Evolutionary conservation across 352 stramenopile species (phyloP).

Genomic region (Globisporangium echinulatum): DNA sequence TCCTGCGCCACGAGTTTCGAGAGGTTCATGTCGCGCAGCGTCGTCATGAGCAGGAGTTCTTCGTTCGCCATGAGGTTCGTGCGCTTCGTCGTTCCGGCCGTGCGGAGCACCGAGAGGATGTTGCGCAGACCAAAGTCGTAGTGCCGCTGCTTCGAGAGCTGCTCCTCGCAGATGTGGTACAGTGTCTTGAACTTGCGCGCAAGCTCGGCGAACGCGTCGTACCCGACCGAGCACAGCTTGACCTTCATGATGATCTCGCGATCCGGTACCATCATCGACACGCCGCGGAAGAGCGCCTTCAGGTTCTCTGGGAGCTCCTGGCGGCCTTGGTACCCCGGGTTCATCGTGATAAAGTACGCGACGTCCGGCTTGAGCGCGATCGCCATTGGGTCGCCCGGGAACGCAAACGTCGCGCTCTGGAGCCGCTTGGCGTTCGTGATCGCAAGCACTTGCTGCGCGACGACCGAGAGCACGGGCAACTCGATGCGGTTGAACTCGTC

Average conservation of each 20-base stretch:
- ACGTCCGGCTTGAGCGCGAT: slow-evolving; percentile 57
- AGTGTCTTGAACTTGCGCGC: slow-evolving; percentile 94
- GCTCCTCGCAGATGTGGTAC: slow-evolving; percentile 93
- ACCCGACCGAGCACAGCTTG: slow-evolving; percentile 93
- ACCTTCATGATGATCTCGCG: slow-evolving; percentile 95
- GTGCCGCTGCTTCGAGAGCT: slow-evolving; percentile 90
- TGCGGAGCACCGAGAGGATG: slow-evolving; percentile 94
- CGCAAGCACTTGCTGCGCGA: slow-evolving; percentile 89
- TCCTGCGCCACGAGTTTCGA: slow-evolving; percentile 91
- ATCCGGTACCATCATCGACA: slow-evolving; percentile 96
- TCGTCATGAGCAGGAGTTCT: slow-evolving; percentile 93
- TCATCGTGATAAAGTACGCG: slow-evolving; percentile 93
- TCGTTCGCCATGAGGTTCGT: slow-evolving; percentile 91
- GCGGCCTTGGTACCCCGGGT: slow-evolving; percentile 89
- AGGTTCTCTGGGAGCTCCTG: slow-evolving; percentile 91
- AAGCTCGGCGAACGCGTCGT: slow-evolving; percentile 88
- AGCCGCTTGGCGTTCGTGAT: slow-evolving; percentile 72
- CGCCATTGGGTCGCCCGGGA: slow-evolving; percentile 52
- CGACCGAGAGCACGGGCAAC: slow-evolving; percentile 89
- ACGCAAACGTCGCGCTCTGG: slow-evolving; percentile 42
- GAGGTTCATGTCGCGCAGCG: slow-evolving; percentile 91
- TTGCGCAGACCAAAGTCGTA: slow-evolving; percentile 94
- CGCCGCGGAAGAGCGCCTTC: slow-evolving; percentile 89
- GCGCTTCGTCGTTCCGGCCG: slow-evolving; percentile 92
- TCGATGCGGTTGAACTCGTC: slow-evolving; percentile 94